phyloP scores from a whole-genome alignment of 2,329 filamentous ascomycete genomes.

The Talaromyces marneffei region DNA sequence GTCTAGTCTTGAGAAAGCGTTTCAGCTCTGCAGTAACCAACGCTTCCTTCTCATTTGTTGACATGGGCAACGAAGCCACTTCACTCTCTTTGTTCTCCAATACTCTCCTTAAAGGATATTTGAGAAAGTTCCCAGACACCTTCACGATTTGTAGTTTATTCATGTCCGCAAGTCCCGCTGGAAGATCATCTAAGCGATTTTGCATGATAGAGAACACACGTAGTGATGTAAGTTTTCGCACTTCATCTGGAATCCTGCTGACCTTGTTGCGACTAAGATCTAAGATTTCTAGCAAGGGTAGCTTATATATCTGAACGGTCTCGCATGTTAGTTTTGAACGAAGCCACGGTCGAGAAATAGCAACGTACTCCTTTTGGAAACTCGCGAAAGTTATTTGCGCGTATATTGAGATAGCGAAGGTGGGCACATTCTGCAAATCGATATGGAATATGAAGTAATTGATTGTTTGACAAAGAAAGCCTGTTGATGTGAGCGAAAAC shows the following conservation, averaged over 20 bases:
- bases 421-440: slow-evolving; percentile 46
- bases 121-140: slow-evolving; percentile 79
- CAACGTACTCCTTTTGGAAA: slow-evolving; percentile 58
- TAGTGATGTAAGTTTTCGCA: slow-evolving; percentile 73
- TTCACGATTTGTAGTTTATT: slow-evolving; percentile 82
- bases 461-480: slow-evolving; percentile 48
- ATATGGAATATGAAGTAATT: slow-evolving; percentile 45
- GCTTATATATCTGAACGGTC: slow-evolving; percentile 66
- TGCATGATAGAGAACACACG: slow-evolving; percentile 84
- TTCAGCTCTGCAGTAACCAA: slow-evolving; percentile 57
- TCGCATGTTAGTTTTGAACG: slow-evolving; percentile 18
- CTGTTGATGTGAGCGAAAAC: slow-evolving; percentile 22
- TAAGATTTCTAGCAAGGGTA: slow-evolving; percentile 83
- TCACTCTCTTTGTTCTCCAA: slow-evolving; percentile 62
- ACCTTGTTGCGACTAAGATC: slow-evolving; percentile 89
- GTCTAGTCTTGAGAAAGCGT: slow-evolving; percentile 49
- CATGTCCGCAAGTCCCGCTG: slow-evolving; percentile 82
- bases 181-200: slow-evolving; percentile 79
- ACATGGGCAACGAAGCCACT: slow-evolving; percentile 49
- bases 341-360: neutral
- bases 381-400: slow-evolving; percentile 49
- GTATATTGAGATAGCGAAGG: slow-evolving; percentile 47
- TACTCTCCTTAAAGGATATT: slow-evolving; percentile 68
- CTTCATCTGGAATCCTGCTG: slow-evolving; percentile 67
- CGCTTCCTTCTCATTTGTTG: slow-evolving; percentile 56